Evolutionary conservation across 1,284 basidiomycete genomes (phyloP), one percentile per base, ranked within the genome.

Genomic region (Agaricales sp.): DNA sequence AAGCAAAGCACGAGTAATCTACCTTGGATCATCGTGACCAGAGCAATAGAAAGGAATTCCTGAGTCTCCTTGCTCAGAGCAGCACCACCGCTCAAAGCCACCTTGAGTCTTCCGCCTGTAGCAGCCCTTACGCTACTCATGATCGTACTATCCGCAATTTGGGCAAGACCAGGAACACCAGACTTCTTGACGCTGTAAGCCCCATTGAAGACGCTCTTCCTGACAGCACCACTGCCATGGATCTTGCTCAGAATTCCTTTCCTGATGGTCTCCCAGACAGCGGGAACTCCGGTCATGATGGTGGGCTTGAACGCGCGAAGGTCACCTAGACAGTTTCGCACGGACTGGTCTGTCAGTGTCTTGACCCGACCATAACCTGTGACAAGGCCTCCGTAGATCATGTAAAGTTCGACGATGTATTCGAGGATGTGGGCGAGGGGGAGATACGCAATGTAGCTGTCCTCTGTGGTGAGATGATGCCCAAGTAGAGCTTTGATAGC

Each of bases 341-440:
- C 91, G 19, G 82, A 88, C 2, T 82, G 79, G 62, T 96, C 91
- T 2, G 94, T 97, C 54, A 97, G 77, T n/a, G 94, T 98, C 80
- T 96, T 96, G 66, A 96, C 83, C 51, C 87, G 83, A 20, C 89
- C 94, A 61, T 92, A 98, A 1, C 94, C 94, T 52, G 83, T 80
- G 35, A 79, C 79, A 65, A 90, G 73, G 46, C 90, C 90, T 39
- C 78, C 67, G 61, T 75, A 78, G 59, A 80, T 67, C 58, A 87
- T 64, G 46, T 67, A 64, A 35, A 86, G 63, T 67, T 90, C 88
- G 57, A 92, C 87, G 53, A 90, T 79, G 60, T 87, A 92, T 55
- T 78, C 93, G 56, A 95, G 73, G 58, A 96, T 92, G 64, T 94
- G 89, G 3, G 93, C 93, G 38, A 94, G 82, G 3, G 93, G 92